Evolutionary conservation across 1,139 yeast species (phyloP), one percentile per base, ranked within the genome.

Genomic region (Zygosaccharomyces pseudobailii): DNA sequence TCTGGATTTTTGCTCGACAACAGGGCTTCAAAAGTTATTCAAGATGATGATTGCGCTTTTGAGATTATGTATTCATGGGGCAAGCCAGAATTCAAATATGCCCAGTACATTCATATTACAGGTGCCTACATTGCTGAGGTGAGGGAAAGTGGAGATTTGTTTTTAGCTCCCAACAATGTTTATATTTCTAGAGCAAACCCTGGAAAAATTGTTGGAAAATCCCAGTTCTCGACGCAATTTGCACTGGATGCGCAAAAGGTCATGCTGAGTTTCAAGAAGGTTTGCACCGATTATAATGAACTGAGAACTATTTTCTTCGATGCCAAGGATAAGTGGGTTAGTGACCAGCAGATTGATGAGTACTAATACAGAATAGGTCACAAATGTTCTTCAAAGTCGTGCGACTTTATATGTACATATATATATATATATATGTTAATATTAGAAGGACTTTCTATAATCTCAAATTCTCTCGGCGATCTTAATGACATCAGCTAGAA

Each of bases 71-170:
- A 89, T 65, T 87, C 96, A 33, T 92, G 97, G 97, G 97, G 97
- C 2, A 79, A 76, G 50, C 95, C 96, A 1, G 72, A 74, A 22
- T 90, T 87, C 69, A 80, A 83, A 55, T 85, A 79, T 63, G 88
- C 90, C 1, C 98, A 94, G 66, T 94, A 85, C 61, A 83, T 94
- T 47, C 98, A 94, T 66, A 77, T 74, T 53, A 81, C 95, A 0
- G 99, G 98, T 1, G 82, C 87, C 1, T 87, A 90, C 55, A 79
- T 94, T 48, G 95, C 94, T 3, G 97, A 94, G 65, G 74, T 94
- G 40, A 72, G 92, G 52, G 88, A 82, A 40, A 84, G 82, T 55
- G 95, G 96, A 17, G 85, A 82, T 48, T 76, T 90, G 57, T 82
- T 86, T 54, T 70, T 90, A 58, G 92, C 90, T 0, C 95, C 95